These are phyloP conservation scores for Clonostachys rosea DNA, from an alignment of 2,329 filamentous ascomycete genomes.

Conservation along the genomic window DNA sequence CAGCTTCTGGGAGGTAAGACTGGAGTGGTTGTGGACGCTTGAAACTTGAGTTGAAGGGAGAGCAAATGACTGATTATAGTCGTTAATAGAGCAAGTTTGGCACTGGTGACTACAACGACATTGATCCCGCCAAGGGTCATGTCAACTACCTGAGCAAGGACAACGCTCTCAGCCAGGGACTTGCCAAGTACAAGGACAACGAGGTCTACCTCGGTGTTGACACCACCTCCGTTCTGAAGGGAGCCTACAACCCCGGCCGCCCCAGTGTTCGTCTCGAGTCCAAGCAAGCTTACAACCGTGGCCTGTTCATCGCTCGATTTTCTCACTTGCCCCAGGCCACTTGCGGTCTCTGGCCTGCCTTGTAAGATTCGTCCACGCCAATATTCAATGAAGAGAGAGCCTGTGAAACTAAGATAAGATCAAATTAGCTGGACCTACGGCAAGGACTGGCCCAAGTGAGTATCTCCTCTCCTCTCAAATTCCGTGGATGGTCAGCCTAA, in stretches of 20 bases:
- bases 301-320: slow-evolving; percentile 66
- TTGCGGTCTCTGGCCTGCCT: slow-evolving; percentile 71
- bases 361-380: slow-evolving; percentile 32
- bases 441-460: slow-evolving; percentile 45
- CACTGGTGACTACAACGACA: slow-evolving; percentile 5
- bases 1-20: slow-evolving; percentile 29
- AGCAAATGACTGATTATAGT: background rate
- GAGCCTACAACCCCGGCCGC: slow-evolving; percentile 24
- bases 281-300: slow-evolving; percentile 56
- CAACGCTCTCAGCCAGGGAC: no score
- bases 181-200: slow-evolving; percentile 17
- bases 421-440: slow-evolving; percentile 40
- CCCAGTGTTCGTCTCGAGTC: slow-evolving; percentile 63
- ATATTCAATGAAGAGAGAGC: background rate
- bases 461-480: no score
- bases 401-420: background rate
- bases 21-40: no score
- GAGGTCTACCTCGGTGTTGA: slow-evolving; percentile 36
- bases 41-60: no score
- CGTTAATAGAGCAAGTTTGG: background rate
- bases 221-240: slow-evolving; percentile 12
- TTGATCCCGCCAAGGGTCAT: slow-evolving; percentile 61
- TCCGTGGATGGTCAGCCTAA: no score
- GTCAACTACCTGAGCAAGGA: slow-evolving; percentile 41
- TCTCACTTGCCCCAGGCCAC: slow-evolving; percentile 60